Conservation (phyloP, 1,284 basidiomycete species). For the Moesziomyces sp. region DNA sequence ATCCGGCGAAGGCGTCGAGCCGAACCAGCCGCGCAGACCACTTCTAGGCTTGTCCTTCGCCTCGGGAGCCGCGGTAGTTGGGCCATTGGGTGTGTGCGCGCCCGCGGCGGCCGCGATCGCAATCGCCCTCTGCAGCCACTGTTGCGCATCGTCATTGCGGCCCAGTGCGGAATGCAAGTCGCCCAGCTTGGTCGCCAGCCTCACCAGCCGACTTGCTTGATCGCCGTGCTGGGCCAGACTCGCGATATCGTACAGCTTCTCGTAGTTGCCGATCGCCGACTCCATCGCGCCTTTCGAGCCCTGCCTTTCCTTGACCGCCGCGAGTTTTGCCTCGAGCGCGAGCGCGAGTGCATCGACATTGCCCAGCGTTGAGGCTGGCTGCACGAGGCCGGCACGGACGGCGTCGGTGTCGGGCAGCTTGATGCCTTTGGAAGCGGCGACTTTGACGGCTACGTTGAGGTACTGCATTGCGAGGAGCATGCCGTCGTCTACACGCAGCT, state of each 20-base stretch:
- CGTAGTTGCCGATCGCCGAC: conserved; percentile 33
- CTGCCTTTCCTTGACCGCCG: conserved; percentile 43
- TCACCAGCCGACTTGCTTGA: conserved; percentile 28
- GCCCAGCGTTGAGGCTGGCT: conserved; percentile 30
- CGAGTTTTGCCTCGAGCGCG: conserved; percentile 32
- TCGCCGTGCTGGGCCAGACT: conserved; percentile 1
- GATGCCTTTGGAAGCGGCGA: conserved; percentile 51
- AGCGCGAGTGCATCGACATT: conserved; percentile 43
- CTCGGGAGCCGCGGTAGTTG: background rate
- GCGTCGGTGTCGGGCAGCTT: conserved; percentile 51
- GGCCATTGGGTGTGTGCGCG: conserved; percentile 4
- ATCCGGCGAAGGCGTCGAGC: background rate
- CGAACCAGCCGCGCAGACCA: conserved; percentile 17
- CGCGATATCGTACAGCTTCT: conserved; percentile 35
- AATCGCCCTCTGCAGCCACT: conserved; percentile 49
- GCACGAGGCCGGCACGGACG: conserved; percentile 17
- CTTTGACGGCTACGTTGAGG: conserved; percentile 43
- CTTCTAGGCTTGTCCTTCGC: background rate
- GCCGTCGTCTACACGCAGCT: conserved; percentile 41
- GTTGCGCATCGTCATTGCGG: conserved; percentile 32
- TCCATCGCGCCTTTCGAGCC: conserved; percentile 26
- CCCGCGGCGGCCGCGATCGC: conserved; percentile 38
- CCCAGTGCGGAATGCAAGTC: conserved; percentile 42
- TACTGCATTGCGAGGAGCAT: conserved; percentile 54
- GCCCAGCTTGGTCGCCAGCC: conserved; percentile 58